Conservation (phyloP, 2,329 filamentous ascomycete species). For the Colletotrichum sublineola region DNA sequence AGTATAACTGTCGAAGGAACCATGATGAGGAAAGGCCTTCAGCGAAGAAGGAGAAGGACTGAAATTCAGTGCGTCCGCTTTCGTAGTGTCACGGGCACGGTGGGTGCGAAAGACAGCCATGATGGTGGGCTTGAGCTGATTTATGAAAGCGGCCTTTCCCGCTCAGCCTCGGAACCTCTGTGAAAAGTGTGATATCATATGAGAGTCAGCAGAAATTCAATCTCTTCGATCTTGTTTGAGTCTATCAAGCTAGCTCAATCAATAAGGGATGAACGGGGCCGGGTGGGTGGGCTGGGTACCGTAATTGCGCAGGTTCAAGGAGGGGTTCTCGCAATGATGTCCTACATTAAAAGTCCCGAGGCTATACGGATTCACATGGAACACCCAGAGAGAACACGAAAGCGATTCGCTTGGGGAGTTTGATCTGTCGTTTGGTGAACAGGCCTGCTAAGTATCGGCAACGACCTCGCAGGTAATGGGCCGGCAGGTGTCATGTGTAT, state of each 20-base stretch:
- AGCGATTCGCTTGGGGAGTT: neutral
- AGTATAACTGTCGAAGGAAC: neutral
- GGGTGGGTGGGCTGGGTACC: neutral
- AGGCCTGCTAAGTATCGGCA: constrained; percentile 10
- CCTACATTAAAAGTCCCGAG: constrained; percentile 18
- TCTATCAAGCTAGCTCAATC: constrained; percentile 13
- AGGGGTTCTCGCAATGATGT: constrained; percentile 14
- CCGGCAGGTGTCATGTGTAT: constrained; percentile 30
- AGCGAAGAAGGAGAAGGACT: neutral
- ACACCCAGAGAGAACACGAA: neutral
- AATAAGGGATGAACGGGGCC: constrained; percentile 35
- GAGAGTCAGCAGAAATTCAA: neutral
- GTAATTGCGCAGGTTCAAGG: neutral
- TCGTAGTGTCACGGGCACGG: neutral
- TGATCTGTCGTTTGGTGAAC: neutral
- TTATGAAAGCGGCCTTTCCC: constrained; percentile 13
- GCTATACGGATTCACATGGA: neutral
- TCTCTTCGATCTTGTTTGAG: neutral
- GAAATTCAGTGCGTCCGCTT: neutral
- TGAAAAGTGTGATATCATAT: constrained; percentile 32
- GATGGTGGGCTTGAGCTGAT: neutral
- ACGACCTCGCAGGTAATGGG: constrained; percentile 16
- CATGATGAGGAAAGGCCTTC: neutral
- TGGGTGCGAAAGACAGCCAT: neutral
- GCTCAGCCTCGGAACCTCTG: neutral